Base-by-base conservation (phyloP, 805 yeast species). In the Kluyveromyces aestuarii region DNA sequence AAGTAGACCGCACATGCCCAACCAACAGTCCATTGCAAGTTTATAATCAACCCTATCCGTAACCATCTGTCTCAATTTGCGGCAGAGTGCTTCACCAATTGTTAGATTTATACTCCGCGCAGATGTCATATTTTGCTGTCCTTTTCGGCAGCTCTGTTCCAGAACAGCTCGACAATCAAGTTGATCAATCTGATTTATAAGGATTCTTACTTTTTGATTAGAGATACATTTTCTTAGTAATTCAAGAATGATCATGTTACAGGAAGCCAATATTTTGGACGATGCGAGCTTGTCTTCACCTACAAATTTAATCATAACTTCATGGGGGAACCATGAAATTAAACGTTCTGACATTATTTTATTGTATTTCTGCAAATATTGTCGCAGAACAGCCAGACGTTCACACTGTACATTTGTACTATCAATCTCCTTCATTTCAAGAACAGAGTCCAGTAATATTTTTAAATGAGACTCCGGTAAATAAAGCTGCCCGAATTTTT, bases 21-120 rank as follows among this genome's bases (percentile, higher is more conserved):
- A 33, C 68, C 68, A 64, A 37, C 61, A 46, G 47, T 63, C 67
- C 52, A 56, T 53, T 5, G 63, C 62, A 2, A 58, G 40, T 46
- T 61, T 64, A 19, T 48, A 52, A 30, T 60, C 62, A 11, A 52
- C 46, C 40, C 54, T 55, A 9, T 35, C 48, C 1, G 48, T 17
- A 9, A 60, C 49, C 18, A 57, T 38, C 19, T 50, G 48, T 25
- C 42, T 52, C 2, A 62, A 49, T 40, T 60, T 54, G 21, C 39
- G 37, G 30, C 56, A 41, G 9, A 63, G 30, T 7, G 58, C 44
- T 9, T 50, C 46, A 13, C 60, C 59, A 11, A 62, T 37, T 8
- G 61, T 54, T 39, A 21, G 8, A 16, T 16, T 4, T 17, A 18
- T 18, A 6, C 27, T 17, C 11, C 27, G 21, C 36, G 2, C 18